These are phyloP conservation scores for Thermomyces lanuginosus DNA, from an alignment of 2,329 filamentous ascomycete species.

Conservation along the genomic window DNA sequence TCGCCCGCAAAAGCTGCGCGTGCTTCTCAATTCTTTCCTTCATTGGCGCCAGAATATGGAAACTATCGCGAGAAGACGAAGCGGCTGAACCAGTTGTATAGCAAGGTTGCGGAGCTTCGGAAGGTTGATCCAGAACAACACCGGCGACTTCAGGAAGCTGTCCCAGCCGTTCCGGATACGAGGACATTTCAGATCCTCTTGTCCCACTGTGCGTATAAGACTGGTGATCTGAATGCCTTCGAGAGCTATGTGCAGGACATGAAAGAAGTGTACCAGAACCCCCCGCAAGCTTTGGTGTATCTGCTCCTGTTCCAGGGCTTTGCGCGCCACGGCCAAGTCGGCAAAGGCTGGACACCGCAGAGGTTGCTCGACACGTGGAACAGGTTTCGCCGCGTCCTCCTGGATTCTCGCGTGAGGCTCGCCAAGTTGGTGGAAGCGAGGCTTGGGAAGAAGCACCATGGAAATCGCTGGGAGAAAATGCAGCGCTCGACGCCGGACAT, in stretches of 20 bases:
- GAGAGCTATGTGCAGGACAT: conserved; percentile 65
- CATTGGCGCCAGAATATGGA: conserved; percentile 19
- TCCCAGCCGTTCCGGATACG: conserved; percentile 56
- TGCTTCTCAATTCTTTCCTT: conserved; percentile 9
- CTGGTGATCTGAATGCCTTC: conserved; percentile 57
- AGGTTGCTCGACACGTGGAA: conserved; percentile 53
- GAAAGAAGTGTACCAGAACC: conserved; percentile 46
- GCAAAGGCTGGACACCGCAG: conserved; percentile 54
- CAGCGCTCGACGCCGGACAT: conserved; percentile 2
- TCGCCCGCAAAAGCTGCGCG: conserved; percentile 10
- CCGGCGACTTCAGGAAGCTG: conserved; percentile 47
- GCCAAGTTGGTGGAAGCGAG: conserved; percentile 9
- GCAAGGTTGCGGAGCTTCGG: conserved; percentile 27
- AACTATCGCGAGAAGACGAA: conserved; percentile 20
- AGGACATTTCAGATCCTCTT: conserved; percentile 68
- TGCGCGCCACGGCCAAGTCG: conserved; percentile 48
- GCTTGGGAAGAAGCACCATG: conserved; percentile 7
- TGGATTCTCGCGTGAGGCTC: conserved; percentile 18
- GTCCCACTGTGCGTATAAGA: conserved; percentile 50
- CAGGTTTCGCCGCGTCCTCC: conserved; percentile 39
- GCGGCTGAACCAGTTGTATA: conserved; percentile 35
- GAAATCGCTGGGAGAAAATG: conserved; percentile 5
- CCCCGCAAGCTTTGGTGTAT: conserved; percentile 61
- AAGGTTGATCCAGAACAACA: conserved; percentile 37
- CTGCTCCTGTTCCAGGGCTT: conserved; percentile 74